Percentiles rank a stretch among this genome's conserved stretches.
These are phyloP conservation scores for Pythium periplocum DNA, from an alignment of 352 stramenopile species.

Conservation along the genomic window DNA sequence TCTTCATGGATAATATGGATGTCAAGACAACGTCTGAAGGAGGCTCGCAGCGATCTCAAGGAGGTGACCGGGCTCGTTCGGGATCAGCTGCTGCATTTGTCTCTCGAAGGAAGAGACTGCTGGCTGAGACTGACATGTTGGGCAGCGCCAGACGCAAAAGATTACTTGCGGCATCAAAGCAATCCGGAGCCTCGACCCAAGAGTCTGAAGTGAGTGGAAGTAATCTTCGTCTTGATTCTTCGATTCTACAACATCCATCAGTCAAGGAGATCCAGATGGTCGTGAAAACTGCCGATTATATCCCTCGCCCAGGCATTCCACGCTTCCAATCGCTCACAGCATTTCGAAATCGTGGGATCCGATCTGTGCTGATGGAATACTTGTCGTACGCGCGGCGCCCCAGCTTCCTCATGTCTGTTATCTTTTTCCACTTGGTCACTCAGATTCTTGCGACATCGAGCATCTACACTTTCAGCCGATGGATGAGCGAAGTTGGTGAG, in stretches of 20 bases:
- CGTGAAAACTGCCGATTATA: background rate
- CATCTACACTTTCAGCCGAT: conserved; percentile 34
- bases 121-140: conserved; percentile 5
- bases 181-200: background rate
- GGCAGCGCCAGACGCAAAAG: conserved; percentile 7
- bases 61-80: background rate
- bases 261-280: background rate
- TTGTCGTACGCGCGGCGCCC: conserved; percentile 26
- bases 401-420: conserved; percentile 19
- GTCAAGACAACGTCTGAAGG: background rate
- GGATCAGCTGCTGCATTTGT: background rate
- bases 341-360: no score
- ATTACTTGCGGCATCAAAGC: background rate
- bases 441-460: conserved; percentile 25
- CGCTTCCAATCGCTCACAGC: no score
- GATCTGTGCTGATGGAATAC: conserved; percentile 23
- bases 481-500: conserved; percentile 22
- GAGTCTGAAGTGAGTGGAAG: no score
- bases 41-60: background rate
- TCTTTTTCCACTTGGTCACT: conserved; percentile 26
- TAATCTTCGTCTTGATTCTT: background rate
- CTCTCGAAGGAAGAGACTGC: background rate
- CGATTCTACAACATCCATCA: background rate
- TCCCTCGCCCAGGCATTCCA: no score
- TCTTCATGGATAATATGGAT: conserved; percentile 17